Evolutionary conservation across 805 yeast genomes (phyloP).

Genomic region (Clavispora phyllophila): DNA sequence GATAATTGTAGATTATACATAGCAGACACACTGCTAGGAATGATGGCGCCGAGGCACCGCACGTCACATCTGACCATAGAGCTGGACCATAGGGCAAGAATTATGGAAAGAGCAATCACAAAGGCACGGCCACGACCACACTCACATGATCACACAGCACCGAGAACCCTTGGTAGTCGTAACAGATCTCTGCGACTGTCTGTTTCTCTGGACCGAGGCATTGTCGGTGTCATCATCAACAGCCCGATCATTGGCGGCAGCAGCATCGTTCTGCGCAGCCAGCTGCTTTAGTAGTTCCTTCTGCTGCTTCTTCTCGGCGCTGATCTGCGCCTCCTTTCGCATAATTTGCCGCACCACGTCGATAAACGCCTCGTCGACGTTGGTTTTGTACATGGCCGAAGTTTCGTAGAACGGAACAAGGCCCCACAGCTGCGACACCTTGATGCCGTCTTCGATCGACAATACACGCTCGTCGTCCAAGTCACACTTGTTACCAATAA

Average conservation of each 20-base stretch:
- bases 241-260: conserved; percentile 2
- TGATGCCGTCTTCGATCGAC: conserved; percentile 75
- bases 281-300: conserved; percentile 38
- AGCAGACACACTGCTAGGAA: not conserved
- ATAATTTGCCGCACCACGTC: conserved; percentile 88
- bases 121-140: too few species aligned
- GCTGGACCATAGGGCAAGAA: too few species aligned
- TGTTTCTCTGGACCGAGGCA: conserved; percentile 7
- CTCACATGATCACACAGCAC: conserved; percentile 15
- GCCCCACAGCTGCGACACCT: conserved; percentile 82
- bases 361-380: conserved; percentile 85
- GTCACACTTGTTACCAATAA: conserved; percentile 91
- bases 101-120: too few species aligned
- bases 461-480: conserved; percentile 69
- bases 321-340: conserved; percentile 56
- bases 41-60: not conserved
- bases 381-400: conserved; percentile 84
- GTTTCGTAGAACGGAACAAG: conserved; percentile 89
- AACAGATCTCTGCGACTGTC: conserved; percentile 8
- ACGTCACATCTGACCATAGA: too few species aligned
- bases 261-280: conserved; percentile 14
- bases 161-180: conserved; percentile 9
- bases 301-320: conserved; percentile 42
- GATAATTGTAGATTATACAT: not conserved
- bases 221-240: conserved; percentile 4